A percentile compares a stretch with the other conserved stretches of the same genome.
These are phyloP conservation scores for Chytridium lagenaria DNA, from an alignment of 371 early-diverging fungal species.

Conservation along the genomic window DNA sequence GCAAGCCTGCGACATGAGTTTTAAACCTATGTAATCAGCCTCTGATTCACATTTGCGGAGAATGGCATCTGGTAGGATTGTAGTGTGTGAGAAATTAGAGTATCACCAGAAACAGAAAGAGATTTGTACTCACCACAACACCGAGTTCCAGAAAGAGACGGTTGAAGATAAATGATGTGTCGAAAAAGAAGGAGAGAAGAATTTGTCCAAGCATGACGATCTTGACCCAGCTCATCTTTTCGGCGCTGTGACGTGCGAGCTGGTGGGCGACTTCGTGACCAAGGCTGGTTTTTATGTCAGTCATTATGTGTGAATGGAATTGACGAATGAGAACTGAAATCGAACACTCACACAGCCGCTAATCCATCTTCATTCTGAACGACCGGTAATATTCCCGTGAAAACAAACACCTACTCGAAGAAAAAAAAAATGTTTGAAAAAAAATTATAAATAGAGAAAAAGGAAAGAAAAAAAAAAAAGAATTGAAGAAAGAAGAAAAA, in stretches of 20 bases:
- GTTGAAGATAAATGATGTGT: conserved; percentile 58
- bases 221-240: conserved; percentile 77
- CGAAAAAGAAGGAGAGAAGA: conserved; percentile 59
- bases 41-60: conserved; percentile 86
- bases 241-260: conserved; percentile 60
- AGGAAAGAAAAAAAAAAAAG: no score
- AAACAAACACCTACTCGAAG: conserved; percentile 76
- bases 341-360: conserved; percentile 92
- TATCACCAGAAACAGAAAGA: no score
- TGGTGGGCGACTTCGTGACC: conserved; percentile 74
- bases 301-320: neutral
- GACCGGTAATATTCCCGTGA: conserved; percentile 86
- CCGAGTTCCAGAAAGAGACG: conserved; percentile 63
- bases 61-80: conserved; percentile 75
- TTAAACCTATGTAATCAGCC: conserved; percentile 86
- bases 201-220: conserved; percentile 61
- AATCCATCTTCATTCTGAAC: conserved; percentile 84
- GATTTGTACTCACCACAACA: conserved; percentile 59
- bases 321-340: conserved; percentile 52
- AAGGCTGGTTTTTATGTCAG: conserved; percentile 26
- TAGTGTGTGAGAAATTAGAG: no score
- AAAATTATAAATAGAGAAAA: no score
- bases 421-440: no score
- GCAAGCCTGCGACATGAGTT: conserved; percentile 91
- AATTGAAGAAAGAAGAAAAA: no score